Conservation (phyloP, 129 eudicot genomes). For the Apium graveolens region DNA sequence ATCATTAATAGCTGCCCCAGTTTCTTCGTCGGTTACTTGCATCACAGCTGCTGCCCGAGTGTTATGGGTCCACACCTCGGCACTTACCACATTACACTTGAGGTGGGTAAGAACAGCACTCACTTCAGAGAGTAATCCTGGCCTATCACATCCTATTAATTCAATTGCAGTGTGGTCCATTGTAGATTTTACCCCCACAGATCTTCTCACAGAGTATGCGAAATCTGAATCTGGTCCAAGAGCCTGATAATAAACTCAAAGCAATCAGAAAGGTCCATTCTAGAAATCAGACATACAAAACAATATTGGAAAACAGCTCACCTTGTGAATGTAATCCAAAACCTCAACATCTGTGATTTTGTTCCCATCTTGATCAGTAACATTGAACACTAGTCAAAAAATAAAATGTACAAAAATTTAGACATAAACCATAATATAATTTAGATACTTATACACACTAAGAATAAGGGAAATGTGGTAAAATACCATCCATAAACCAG, state of each 20-base stretch:
- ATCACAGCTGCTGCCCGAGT: slow-evolving; percentile 93
- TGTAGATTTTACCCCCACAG: slow-evolving; percentile 63
- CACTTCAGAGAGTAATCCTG: slow-evolving; percentile 85
- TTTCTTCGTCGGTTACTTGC: slow-evolving; percentile 73
- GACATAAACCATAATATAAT: background rate
- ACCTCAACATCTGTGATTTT: slow-evolving; percentile 76
- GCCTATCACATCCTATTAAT: slow-evolving; percentile 85
- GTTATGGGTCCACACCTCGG: slow-evolving; percentile 98
- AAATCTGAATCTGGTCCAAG: slow-evolving; percentile 85
- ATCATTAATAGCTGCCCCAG: slow-evolving; percentile 57
- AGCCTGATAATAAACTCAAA: slow-evolving; percentile 36
- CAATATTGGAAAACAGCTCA: slow-evolving; percentile 24
- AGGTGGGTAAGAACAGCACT: slow-evolving; percentile 91
- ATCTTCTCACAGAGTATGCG: slow-evolving; percentile 63
- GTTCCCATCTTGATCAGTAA: slow-evolving; percentile 92
- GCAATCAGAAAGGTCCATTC: slow-evolving; percentile 8
- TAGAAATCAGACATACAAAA: background rate
- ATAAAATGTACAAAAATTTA: background rate
- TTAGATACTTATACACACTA: background rate
- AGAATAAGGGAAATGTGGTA: background rate
- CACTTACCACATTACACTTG: slow-evolving; percentile 87
- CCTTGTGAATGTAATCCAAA: slow-evolving; percentile 83
- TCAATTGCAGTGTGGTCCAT: slow-evolving; percentile 84
- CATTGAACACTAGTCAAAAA: slow-evolving; percentile 62
- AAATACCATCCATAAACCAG: slow-evolving; percentile 98